These are phyloP conservation scores for Hemisphaericaspora subhashii DNA, from an alignment of 1,139 yeast genomes.

Conservation along the genomic window DNA sequence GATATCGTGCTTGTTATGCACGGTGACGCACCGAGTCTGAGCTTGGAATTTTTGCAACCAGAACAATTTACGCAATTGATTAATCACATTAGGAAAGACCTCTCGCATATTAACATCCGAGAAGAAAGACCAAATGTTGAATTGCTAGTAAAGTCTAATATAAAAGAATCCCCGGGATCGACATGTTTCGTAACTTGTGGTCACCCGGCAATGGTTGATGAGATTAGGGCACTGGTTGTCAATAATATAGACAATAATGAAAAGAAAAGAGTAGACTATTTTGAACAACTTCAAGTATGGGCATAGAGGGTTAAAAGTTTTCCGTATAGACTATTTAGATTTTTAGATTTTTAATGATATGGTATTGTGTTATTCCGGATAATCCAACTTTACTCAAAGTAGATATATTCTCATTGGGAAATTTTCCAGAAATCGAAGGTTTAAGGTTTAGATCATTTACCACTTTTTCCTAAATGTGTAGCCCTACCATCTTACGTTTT, in stretches of 20 bases:
- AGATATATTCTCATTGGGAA: no score
- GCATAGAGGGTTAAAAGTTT: conserved; percentile 25
- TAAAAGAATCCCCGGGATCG: conserved; percentile 38
- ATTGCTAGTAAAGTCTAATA: conserved; percentile 33
- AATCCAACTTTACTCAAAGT: no score
- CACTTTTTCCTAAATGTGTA: no score
- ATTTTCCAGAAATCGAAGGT: no score
- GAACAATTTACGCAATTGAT: background rate
- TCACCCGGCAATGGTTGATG: conserved; percentile 52
- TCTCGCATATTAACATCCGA: conserved; percentile 36
- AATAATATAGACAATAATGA: conserved; percentile 25
- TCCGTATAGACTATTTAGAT: conserved; percentile 1
- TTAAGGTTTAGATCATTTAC: no score
- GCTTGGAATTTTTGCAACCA: background rate
- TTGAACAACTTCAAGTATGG: conserved; percentile 48
- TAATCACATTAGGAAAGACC: conserved; percentile 11
- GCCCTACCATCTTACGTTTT: no score
- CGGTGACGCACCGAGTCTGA: background rate
- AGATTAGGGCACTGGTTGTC: conserved; percentile 36
- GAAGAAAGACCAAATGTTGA: conserved; percentile 48
- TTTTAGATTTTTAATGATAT: background rate
- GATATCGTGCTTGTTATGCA: background rate
- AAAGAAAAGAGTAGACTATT: conserved; percentile 44
- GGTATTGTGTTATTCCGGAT: no score
- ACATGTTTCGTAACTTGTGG: conserved; percentile 50